Base-by-base conservation (phyloP, 768 basidiomycete genomes). In the Zangia roseola region DNA sequence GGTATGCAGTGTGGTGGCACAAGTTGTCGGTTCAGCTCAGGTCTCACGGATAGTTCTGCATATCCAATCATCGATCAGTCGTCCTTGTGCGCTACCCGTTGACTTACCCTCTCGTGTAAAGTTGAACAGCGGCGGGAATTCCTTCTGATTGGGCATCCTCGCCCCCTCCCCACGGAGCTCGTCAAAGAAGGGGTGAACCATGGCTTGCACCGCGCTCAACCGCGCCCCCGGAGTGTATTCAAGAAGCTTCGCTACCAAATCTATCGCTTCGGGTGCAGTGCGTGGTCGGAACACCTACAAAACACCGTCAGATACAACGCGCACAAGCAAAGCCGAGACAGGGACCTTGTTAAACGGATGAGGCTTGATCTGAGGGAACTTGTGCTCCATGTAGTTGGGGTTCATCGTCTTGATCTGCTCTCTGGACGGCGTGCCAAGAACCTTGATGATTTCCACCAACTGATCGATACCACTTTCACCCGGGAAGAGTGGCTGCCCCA, bases 371-470 rank as follows among this genome's bases (percentile, higher is more conserved):
- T 98, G 95, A 2, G 97, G 97, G 78, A 99, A 99, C 73, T 98
- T 97, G 83, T 99, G 97, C 68, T 99, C 97, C 97, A 98, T 98
- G 74, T 99, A 99, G 75, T 99, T 99, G 47, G 97, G 97, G 72
- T 99, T 99, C 97, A 99, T 99, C 59, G 97, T 98, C 85, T 99
- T 98, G 82, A 99, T 99, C 71, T 99, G 97, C 67, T 98, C 97
- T 58, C 95, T 78, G 50, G 97, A 94, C 3, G 97, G 97, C 19
- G 97, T 99, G 14, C 97, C 97, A 45, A 99, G 83, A 37, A 99
- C 94, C 71, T 99, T 99, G 85, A 99, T 99, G 61, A 99, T 99
- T 74, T 99, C 97, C 49, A 99, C 97, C 62, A 99, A 70, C 74
- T 99, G 97, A 73, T 99, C 97, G 63, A 99, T 99, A 20, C 95